Percentiles rank a stretch among this genome's conserved stretches.
phyloP scores from a whole-genome alignment of 75 land plant species.

The Pinus tabuliformis region DNA sequence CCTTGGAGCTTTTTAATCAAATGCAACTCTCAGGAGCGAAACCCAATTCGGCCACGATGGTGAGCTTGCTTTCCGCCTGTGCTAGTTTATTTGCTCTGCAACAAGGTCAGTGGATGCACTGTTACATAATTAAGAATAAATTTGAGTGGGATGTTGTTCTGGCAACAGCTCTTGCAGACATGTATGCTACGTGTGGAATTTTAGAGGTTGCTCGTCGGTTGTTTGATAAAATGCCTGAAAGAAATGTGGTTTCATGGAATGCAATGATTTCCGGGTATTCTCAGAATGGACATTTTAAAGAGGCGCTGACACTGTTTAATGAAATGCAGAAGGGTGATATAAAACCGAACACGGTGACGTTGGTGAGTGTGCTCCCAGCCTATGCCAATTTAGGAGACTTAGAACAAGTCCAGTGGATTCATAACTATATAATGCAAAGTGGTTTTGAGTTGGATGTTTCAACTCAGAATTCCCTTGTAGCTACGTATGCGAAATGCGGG shows the following conservation, averaged over 20 bases:
- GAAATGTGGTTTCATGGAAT: slow-evolving; percentile 55
- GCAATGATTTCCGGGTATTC: slow-evolving; percentile 39
- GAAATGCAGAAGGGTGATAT: slow-evolving; percentile 21
- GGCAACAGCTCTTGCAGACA: slow-evolving; percentile 45
- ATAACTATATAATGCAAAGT: neutral
- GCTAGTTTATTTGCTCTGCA: slow-evolving; percentile 31
- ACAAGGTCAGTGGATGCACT: slow-evolving; percentile 52
- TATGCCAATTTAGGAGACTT: neutral
- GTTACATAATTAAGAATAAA: slow-evolving; percentile 31
- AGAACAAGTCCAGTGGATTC: neutral
- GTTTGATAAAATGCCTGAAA: slow-evolving; percentile 50
- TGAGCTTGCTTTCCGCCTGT: slow-evolving; percentile 55
- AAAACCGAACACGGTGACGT: neutral
- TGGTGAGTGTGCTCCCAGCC: neutral
- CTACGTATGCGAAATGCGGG: slow-evolving; percentile 15
- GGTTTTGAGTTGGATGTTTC: slow-evolving; percentile 4
- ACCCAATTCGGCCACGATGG: slow-evolving; percentile 47
- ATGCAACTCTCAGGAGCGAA: slow-evolving; percentile 31
- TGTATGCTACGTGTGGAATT: slow-evolving; percentile 46
- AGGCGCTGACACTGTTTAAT: slow-evolving; percentile 36
- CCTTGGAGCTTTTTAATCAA: slow-evolving; percentile 35
- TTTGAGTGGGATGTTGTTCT: slow-evolving; percentile 46
- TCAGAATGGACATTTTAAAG: slow-evolving; percentile 23
- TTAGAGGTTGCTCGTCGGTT: slow-evolving; percentile 18
- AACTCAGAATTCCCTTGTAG: neutral